Conservation (phyloP, 148 eudicot species). For the Mesembryanthemum crystallinum region DNA sequence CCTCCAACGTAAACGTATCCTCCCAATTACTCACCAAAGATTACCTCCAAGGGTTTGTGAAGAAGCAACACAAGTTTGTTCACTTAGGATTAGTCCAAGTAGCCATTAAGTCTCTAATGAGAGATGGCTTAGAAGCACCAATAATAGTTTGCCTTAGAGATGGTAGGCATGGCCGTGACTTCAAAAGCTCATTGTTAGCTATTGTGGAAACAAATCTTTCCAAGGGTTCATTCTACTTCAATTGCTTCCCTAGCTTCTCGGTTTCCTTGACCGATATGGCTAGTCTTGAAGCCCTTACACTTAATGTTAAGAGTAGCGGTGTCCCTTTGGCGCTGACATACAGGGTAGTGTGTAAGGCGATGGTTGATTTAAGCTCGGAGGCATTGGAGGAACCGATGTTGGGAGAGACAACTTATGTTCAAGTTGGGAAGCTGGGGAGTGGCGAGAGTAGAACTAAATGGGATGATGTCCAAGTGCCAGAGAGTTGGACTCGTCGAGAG, state of each 20-base stretch:
- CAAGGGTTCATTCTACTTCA: constrained; percentile 20
- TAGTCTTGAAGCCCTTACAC: not conserved
- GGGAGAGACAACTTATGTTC: constrained; percentile 15
- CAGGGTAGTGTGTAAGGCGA: constrained; percentile 27
- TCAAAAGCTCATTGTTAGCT: constrained; percentile 20
- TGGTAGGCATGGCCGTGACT: not conserved
- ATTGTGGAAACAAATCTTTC: constrained; percentile 17
- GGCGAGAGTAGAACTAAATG: constrained; percentile 4
- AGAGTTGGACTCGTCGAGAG: constrained; percentile 4
- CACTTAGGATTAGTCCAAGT: constrained; percentile 25
- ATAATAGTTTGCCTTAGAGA: constrained; percentile 20
- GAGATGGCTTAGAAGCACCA: constrained; percentile 18
- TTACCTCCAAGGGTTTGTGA: not conserved
- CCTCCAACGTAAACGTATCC: not conserved
- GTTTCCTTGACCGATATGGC: not conserved
- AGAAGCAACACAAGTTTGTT: constrained; percentile 21
- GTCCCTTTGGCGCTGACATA: constrained; percentile 16
- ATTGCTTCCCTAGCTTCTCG: constrained; percentile 23
- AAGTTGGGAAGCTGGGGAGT: not conserved
- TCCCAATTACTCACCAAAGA: not conserved
- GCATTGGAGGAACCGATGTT: constrained; percentile 3
- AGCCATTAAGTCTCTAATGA: constrained; percentile 9
- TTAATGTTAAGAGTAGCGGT: constrained; percentile 10
- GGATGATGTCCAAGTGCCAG: constrained; percentile 17
- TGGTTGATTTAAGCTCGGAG: constrained; percentile 16